Conservation (phyloP, 2,329 filamentous ascomycete species). For the Beauveria asiatica region DNA sequence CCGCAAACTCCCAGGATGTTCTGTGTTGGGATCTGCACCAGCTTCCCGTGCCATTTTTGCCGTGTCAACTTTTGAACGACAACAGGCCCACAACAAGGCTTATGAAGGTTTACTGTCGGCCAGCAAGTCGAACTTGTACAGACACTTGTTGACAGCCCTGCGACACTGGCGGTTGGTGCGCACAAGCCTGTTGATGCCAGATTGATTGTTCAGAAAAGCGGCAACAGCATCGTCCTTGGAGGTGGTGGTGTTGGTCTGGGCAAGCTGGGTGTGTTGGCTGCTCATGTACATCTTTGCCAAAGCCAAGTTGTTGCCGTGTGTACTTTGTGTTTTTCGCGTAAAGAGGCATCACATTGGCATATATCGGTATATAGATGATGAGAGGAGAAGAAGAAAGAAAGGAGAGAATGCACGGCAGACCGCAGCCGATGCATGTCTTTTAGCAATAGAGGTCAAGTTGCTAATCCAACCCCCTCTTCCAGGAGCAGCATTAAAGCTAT, state of each 20-base stretch:
- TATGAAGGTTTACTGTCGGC: neutral
- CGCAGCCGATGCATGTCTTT: neutral
- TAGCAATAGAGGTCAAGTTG: too few relatives aligned
- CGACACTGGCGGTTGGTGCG: neutral
- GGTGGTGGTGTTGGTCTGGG: neutral
- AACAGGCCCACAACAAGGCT: neutral
- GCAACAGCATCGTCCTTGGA: neutral
- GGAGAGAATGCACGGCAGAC: neutral
- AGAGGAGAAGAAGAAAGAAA: too few relatives aligned
- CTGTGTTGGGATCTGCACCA: neutral
- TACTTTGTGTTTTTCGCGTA: neutral
- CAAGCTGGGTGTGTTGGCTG: neutral
- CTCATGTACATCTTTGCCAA: neutral
- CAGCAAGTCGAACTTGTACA: neutral
- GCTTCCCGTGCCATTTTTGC: neutral
- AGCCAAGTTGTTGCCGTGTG: neutral
- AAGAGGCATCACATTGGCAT: neutral
- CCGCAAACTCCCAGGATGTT: neutral
- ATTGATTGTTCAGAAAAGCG: neutral
- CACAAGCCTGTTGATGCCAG: neutral
- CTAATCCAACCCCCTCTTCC: too few relatives aligned
- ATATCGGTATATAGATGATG: neutral
- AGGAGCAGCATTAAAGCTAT: too few relatives aligned
- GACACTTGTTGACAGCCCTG: neutral
- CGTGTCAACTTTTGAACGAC: neutral